Base-by-base conservation (phyloP, 805 yeast species). In the Schwanniomyces vanrijiae region DNA sequence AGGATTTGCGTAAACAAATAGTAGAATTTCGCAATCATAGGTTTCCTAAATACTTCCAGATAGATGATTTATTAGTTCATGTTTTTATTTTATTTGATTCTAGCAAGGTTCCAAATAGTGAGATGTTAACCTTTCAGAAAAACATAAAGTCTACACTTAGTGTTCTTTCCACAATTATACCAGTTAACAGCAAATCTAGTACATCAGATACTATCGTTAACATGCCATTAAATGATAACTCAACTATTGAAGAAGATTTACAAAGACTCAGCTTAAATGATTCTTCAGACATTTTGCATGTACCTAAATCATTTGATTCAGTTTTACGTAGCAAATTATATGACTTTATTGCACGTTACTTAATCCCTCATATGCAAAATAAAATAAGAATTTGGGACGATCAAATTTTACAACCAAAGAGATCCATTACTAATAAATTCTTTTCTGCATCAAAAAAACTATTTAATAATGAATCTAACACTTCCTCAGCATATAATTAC, bases 371-470 rank as follows among this genome's bases (percentile, higher is more conserved):
- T 62, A 89, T 94, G 96, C 90, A 89, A 59, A 68, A 79, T 46
- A 86, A 88, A 57, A 79, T 90, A n/a, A 73, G 84, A 28, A 62
- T 78, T 11, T 91, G 97, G 97, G 91, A 85, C 49, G 96, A 90
- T 55, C 88, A 83, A 57, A 76, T 86, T 4, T 79, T 90, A 11
- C 80, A 82, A 35, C 91, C 95, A 4, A 77, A 91, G 50, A 83
- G 83, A 53, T 88, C 96, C 21, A 68, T 88, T 18, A 79, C 96
- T 0, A 86, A 89, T 14, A 69, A 91, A 48, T 78, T 84, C 53
- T 88, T 85, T 66, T 80, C 78, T 45, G 94, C 77, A 2, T 83
- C 85, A 26, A 80, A 75, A 49, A 80, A 81, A 51, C 79, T 88
- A 61, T 70, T 79, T 59, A 69, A 67, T 51, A 68, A 63, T 44